Evolutionary conservation across 306 rosid species (phyloP).

Genomic region (Begonia loranthoides): DNA sequence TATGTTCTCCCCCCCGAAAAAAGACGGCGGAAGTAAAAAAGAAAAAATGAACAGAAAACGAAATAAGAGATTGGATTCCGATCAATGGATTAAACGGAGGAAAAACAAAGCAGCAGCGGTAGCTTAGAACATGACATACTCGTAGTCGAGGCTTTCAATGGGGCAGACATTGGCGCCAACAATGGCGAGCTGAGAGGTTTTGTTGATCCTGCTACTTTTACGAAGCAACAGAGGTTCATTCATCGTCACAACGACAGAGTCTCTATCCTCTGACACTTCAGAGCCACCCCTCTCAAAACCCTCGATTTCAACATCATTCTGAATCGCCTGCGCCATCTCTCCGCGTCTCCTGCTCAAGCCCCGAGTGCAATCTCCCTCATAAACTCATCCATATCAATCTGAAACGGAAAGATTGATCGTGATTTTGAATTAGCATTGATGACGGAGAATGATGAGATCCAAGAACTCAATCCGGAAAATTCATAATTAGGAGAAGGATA

Average conservation of each 20-base stretch:
- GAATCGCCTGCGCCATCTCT: constrained; percentile 1
- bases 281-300: constrained; percentile 14
- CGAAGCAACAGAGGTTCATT: constrained; percentile 36
- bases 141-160: constrained; percentile 80
- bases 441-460: no score
- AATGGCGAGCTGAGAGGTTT: constrained; percentile 61
- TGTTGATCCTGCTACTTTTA: constrained; percentile 36
- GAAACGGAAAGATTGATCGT: no score
- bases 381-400: no score
- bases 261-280: background rate
- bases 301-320: constrained; percentile 7
- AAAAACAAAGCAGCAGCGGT: background rate
- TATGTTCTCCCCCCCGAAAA: background rate
- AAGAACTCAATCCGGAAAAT: no score
- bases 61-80: background rate
- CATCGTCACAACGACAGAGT: background rate
- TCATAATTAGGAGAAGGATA: no score
- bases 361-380: no score
- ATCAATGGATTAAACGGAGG: background rate
- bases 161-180: constrained; percentile 62
- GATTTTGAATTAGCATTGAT: no score
- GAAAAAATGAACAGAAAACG: background rate
- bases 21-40: background rate
- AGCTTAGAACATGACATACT: constrained; percentile 15
- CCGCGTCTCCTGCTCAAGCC: background rate